Base-by-base conservation (phyloP, 2,329 filamentous ascomycete genomes). In the Colletotrichum orchidophilum region DNA sequence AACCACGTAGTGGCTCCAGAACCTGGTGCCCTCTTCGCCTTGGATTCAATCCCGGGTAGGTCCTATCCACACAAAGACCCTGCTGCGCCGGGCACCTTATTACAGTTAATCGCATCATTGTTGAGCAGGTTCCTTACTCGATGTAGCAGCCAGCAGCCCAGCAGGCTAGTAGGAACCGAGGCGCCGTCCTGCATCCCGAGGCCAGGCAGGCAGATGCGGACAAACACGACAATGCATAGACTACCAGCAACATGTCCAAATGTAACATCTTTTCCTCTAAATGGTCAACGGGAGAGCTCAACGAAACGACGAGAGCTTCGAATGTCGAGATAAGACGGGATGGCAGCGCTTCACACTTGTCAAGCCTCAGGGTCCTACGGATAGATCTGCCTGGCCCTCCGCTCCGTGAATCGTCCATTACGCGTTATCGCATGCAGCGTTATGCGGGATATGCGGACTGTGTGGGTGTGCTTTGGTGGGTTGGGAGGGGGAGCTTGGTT, bases 351-450 rank as follows among this genome's bases (percentile, higher is more conserved):
- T n/a, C n/a, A n/a, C n/a, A n/a, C n/a, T 54, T 68, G 64, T 54
- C 46, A 63, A 68, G 65, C 69, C 69, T 68, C 69, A 71, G 69
- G 69, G 69, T 71, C 69, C 69, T 69, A 64, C 58, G 52, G 64
- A 63, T 54, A 63, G 69, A 71, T 71, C 64, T 71, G 33, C 52
- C 58, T 58, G 53, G 64, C 64, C 42, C 69, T 71, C 64, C 64
- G 52, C 64, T 68, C 58, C 52, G 67, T 62, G 63, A 67, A 68
- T 63, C 50, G 50, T 42, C 64, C 53, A 59, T 59, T 69, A 58
- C 58, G 69, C 64, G 69, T 71, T 71, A 71, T 71, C 69, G 69
- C 69, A 69, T 71, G 69, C 64, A 71, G 69, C 58, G 69, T 53
- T 71, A 68, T 63, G 69, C 64, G 57, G 64, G 68, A 58, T 68